Evolutionary conservation across 139 green algal genomes (phyloP).

Genomic region (Gonium pectorale): DNA sequence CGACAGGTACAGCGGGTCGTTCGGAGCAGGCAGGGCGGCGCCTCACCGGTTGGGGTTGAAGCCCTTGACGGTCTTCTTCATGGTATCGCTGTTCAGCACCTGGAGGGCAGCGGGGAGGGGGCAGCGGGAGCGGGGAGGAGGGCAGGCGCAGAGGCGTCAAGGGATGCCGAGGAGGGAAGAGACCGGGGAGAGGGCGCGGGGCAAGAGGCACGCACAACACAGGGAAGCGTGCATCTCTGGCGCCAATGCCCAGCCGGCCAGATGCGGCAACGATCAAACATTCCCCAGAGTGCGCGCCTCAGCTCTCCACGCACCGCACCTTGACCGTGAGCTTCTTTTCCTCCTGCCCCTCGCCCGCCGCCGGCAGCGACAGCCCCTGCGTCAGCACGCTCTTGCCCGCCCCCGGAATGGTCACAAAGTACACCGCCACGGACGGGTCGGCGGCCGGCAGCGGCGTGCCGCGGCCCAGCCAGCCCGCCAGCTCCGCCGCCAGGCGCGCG

Average conservation of each 20-base stretch:
- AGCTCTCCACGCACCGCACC: background rate
- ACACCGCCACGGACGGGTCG: conserved; percentile 56
- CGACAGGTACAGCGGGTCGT: too few relatives aligned
- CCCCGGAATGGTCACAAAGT: conserved; percentile 65
- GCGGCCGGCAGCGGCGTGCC: conserved; percentile 46
- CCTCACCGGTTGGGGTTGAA: conserved; percentile 40
- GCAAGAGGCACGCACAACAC: background rate
- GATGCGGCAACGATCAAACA: too few relatives aligned
- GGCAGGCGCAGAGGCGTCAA: too few relatives aligned
- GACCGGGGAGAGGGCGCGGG: background rate
- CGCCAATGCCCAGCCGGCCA: too few relatives aligned
- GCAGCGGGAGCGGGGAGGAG: background rate
- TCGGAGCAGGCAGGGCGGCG: too few relatives aligned
- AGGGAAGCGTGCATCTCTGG: background rate
- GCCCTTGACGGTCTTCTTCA: conserved; percentile 36
- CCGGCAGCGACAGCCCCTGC: background rate
- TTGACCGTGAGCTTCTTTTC: conserved; percentile 12
- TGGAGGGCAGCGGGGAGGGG: too few relatives aligned
- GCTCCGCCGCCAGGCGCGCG: conserved; percentile 15
- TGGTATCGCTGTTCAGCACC: conserved; percentile 49
- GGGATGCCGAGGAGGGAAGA: background rate
- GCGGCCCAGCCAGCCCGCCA: conserved; percentile 45
- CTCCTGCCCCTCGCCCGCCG: background rate
- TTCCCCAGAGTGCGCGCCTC: background rate
- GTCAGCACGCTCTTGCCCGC: conserved; percentile 42